A percentile compares a stretch with the other conserved stretches of the same genome.
Conservation (phyloP, 345 rosid species). For the Alliaria petiolata region DNA sequence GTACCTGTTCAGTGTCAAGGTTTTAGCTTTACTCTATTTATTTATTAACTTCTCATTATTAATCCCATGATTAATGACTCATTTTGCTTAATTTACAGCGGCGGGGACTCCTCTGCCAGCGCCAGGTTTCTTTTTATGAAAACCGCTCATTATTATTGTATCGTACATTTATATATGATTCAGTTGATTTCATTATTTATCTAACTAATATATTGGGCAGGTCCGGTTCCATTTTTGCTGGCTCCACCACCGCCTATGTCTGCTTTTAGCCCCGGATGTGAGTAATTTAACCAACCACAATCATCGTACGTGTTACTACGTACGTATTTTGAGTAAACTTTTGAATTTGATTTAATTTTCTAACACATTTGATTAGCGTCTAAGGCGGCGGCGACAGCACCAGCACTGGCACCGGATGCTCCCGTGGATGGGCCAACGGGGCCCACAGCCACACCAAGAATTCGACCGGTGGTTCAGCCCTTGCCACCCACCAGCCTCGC, state of each 20-base stretch:
- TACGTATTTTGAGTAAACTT: not conserved
- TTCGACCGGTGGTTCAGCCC: conserved; percentile 31
- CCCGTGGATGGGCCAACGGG: not conserved
- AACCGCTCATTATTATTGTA: not conserved
- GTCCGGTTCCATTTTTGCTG: conserved; percentile 58
- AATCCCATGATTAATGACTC: not conserved
- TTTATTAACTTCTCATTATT: not conserved
- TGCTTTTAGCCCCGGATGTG: conserved; percentile 58
- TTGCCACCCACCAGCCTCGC: conserved; percentile 28
- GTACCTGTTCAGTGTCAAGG: conserved; percentile 77
- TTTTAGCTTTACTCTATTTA: conserved; percentile 4
- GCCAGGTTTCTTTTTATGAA: conserved; percentile 56
- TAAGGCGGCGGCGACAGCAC: conserved; percentile 17
- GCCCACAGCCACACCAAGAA: conserved; percentile 18
- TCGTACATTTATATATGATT: not conserved
- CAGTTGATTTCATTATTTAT: not conserved
- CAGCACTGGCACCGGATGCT: not conserved
- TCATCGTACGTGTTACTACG: not conserved
- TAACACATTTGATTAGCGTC: conserved; percentile 20
- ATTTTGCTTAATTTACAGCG: conserved; percentile 41
- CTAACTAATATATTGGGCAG: conserved; percentile 35
- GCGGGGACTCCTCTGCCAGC: conserved; percentile 81
- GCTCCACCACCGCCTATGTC: conserved; percentile 48
- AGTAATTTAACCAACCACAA: not conserved
- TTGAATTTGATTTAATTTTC: not conserved